Evolutionary conservation across 257 asterid genomes (phyloP).

Genomic region (Penstemon newberryi): DNA sequence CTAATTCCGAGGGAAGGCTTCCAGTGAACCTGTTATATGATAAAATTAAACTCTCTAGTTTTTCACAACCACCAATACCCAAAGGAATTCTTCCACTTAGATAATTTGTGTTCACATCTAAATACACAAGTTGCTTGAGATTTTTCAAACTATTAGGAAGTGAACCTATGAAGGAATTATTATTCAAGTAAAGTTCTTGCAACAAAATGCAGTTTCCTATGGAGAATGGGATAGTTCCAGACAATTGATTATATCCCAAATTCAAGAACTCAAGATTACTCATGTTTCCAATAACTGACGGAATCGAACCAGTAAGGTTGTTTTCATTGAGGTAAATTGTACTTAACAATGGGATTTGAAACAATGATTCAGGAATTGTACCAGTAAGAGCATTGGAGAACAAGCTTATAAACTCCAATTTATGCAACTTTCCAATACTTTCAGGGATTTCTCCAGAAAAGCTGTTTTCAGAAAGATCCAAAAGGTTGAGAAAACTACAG

Average conservation of each 20-base stretch:
- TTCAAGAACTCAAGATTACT: slow-evolving; percentile 37
- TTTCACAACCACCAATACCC: slow-evolving; percentile 46
- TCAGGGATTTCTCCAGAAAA: slow-evolving; percentile 63
- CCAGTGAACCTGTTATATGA: slow-evolving; percentile 60
- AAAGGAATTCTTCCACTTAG: slow-evolving; percentile 54
- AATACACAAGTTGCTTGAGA: slow-evolving; percentile 44
- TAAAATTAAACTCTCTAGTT: slow-evolving; percentile 38
- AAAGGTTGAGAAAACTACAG: slow-evolving; percentile 43
- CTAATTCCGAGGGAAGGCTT: slow-evolving; percentile 56
- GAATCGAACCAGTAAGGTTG: slow-evolving; percentile 64
- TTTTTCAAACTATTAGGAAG: slow-evolving; percentile 59
- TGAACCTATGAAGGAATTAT: slow-evolving; percentile 52
- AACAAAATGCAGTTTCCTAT: slow-evolving; percentile 61
- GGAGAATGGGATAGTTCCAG: slow-evolving; percentile 66
- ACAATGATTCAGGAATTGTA: slow-evolving; percentile 59
- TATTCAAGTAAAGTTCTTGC: slow-evolving; percentile 47
- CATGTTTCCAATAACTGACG: slow-evolving; percentile 49
- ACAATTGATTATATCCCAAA: slow-evolving; percentile 47
- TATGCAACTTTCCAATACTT: slow-evolving; percentile 50
- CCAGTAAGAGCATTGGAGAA: slow-evolving; percentile 55
- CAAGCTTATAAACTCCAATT: slow-evolving; percentile 42
- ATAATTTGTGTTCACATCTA: slow-evolving; percentile 50
- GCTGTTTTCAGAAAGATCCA: slow-evolving; percentile 57
- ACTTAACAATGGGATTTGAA: slow-evolving; percentile 44
- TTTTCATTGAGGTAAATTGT: slow-evolving; percentile 47